A percentile compares a stretch with the other conserved stretches of the same genome.
phyloP scores from a whole-genome alignment of 306 rosid genomes.

The Morella rubra region DNA sequence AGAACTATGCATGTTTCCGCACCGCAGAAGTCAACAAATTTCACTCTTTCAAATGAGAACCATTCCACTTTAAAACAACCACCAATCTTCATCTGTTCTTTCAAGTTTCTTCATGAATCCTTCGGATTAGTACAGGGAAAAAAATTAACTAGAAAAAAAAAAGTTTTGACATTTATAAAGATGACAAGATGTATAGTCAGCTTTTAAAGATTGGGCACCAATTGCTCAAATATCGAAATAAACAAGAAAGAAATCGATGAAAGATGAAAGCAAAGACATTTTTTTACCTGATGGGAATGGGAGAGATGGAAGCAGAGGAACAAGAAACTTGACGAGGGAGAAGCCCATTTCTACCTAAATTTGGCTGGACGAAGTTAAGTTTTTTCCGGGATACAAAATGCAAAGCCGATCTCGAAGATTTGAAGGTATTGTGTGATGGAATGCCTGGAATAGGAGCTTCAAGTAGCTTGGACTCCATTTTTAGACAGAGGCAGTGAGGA shows the following conservation, averaged over 20 bases:
- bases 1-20: not conserved
- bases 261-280: not conserved
- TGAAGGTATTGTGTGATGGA: constrained; percentile 15
- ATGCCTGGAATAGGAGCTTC: constrained; percentile 1
- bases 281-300: constrained; percentile 28
- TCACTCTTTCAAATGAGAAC: not conserved
- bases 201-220: not conserved
- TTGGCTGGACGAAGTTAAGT: not conserved
- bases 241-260: not conserved
- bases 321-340: constrained; percentile 25
- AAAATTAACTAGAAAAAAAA: too few relatives aligned
- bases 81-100: not conserved
- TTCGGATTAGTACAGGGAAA: too few relatives aligned
- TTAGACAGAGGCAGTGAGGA: not conserved
- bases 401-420: constrained; percentile 14
- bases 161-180: too few relatives aligned
- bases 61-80: not conserved
- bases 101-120: too few relatives aligned
- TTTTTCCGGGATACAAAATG: constrained; percentile 19
- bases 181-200: not conserved
- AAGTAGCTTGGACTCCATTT: constrained; percentile 32
- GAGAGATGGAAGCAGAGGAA: constrained; percentile 2
- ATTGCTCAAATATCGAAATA: not conserved
- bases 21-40: not conserved
- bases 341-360: not conserved